phyloP scores from a whole-genome alignment of 257 asterid species.

The Solanum corneliomulleri region DNA sequence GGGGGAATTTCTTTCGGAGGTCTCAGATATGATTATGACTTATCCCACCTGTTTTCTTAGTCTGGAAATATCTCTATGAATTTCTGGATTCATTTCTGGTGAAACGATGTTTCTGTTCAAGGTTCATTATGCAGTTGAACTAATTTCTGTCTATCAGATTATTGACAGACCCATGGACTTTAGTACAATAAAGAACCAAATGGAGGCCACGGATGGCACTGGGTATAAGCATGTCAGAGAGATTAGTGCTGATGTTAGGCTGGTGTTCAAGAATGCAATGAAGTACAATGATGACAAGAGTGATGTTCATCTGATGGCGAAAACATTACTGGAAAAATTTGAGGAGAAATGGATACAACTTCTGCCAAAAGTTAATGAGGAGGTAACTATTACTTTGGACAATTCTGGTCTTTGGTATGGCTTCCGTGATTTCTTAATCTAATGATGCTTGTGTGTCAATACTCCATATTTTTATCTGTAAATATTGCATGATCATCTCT shows the following conservation, averaged over 20 bases:
- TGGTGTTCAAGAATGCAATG: slow-evolving; percentile 81
- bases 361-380: slow-evolving; percentile 83
- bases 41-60: neutral
- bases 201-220: slow-evolving; percentile 92
- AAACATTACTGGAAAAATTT: slow-evolving; percentile 46
- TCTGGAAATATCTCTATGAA: neutral
- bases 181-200: slow-evolving; percentile 92
- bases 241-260: slow-evolving; percentile 66
- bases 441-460: neutral
- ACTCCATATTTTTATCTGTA: neutral
- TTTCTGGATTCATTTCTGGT: neutral
- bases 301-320: slow-evolving; percentile 78
- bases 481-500: neutral
- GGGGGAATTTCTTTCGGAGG: neutral
- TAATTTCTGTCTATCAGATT: slow-evolving; percentile 40
- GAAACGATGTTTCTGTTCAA: neutral
- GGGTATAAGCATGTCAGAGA: slow-evolving; percentile 87
- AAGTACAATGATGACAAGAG: slow-evolving; percentile 87
- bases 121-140: neutral
- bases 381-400: slow-evolving; percentile 35
- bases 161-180: slow-evolving; percentile 99
- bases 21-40: neutral
- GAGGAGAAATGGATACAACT: slow-evolving; percentile 92
- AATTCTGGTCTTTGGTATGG: neutral
- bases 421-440: neutral